Conservation (phyloP, 169 alveolate species). For the Theileria equi region DNA sequence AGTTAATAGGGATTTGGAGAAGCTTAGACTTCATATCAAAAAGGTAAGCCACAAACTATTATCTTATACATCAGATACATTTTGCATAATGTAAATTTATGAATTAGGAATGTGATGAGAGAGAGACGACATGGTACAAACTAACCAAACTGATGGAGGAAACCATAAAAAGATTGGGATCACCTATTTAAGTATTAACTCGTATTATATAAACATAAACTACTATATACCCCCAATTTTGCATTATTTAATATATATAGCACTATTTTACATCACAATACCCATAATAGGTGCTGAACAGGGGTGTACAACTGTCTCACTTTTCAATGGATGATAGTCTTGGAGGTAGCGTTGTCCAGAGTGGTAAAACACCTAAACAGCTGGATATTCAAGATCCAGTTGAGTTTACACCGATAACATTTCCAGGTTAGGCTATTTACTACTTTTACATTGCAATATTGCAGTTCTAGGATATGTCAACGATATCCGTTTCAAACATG, state of each 20-base stretch:
- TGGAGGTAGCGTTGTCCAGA: background rate
- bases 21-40: slow-evolving; percentile 20
- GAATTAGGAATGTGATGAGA: slow-evolving; percentile 60
- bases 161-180: slow-evolving; percentile 53
- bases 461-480: slow-evolving; percentile 57
- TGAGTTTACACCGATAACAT: too few species aligned
- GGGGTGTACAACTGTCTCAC: too few species aligned
- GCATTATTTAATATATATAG: background rate
- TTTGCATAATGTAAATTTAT: background rate
- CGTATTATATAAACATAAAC: background rate
- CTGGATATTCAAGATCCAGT: background rate
- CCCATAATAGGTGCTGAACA: background rate
- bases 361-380: background rate
- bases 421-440: slow-evolving; percentile 29
- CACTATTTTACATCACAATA: too few species aligned
- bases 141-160: slow-evolving; percentile 54
- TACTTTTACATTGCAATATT: background rate
- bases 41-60: slow-evolving; percentile 17
- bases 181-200: slow-evolving; percentile 40
- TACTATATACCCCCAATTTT: background rate
- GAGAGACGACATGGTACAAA: slow-evolving; percentile 45
- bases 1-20: slow-evolving; percentile 13
- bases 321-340: too few species aligned
- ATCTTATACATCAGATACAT: background rate
- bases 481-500: slow-evolving; percentile 55